Evolutionary conservation across 257 asterid genomes (phyloP).

Genomic region (Solanum rostratum): DNA sequence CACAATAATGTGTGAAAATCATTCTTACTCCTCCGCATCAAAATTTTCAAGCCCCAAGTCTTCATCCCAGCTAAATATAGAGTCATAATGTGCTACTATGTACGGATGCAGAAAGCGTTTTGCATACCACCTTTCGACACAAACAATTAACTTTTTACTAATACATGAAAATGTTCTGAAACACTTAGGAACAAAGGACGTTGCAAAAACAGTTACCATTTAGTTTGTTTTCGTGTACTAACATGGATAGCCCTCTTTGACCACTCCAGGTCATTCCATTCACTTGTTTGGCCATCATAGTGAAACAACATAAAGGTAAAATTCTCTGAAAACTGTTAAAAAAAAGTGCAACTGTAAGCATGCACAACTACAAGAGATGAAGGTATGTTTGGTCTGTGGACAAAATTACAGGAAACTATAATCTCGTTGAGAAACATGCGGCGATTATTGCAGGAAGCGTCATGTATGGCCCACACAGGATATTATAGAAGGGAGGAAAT

Average conservation of each 20-base stretch:
- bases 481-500: neutral
- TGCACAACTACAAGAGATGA: neutral
- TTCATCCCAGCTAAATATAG: constrained; percentile 81
- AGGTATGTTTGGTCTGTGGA: neutral
- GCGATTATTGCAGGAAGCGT: neutral
- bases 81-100: constrained; percentile 72
- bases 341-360: constrained; percentile 10
- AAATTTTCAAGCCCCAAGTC: constrained; percentile 77
- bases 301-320: constrained; percentile 72
- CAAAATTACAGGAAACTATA: neutral
- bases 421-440: neutral
- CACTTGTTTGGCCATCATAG: constrained; percentile 82
- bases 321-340: constrained; percentile 77
- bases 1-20: neutral
- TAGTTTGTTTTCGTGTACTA: constrained; percentile 63
- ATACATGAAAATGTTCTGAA: neutral
- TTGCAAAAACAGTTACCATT: constrained; percentile 40
- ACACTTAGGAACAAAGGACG: neutral
- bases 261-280: constrained; percentile 94
- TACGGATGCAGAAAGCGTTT: constrained; percentile 88
- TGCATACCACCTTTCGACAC: constrained; percentile 71
- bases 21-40: no score
- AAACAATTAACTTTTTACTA: neutral
- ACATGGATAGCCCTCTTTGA: constrained; percentile 79
- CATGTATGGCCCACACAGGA: neutral